Evolutionary conservation across 176 grass and related monocot species (phyloP).

Genomic region (Musa schizocarpa): DNA sequence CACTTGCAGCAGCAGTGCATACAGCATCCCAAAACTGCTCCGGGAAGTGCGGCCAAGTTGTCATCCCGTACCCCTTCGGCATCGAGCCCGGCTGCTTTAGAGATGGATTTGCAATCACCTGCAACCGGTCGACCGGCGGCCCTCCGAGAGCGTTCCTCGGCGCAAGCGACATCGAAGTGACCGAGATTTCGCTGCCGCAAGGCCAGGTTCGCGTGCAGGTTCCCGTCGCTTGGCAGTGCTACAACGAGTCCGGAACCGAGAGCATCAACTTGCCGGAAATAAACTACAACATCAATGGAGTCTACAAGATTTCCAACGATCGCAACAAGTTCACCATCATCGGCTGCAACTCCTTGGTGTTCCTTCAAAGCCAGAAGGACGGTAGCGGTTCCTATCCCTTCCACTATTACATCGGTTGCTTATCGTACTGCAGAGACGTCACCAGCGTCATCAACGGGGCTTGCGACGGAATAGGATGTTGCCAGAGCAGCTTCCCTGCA

Average conservation of each 20-base stretch:
- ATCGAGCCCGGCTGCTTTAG: slow-evolving; percentile 3
- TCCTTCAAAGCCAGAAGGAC: background rate
- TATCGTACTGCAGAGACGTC: background rate
- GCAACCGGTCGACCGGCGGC: background rate
- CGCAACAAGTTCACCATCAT: slow-evolving; percentile 25
- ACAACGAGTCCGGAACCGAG: background rate
- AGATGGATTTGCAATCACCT: slow-evolving; percentile 1
- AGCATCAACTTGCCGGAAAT: background rate
- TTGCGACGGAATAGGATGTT: slow-evolving; percentile 26
- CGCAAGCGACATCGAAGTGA: background rate
- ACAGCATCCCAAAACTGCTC: background rate
- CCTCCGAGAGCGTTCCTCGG: background rate
- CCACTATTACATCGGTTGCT: background rate
- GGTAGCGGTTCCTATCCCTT: background rate
- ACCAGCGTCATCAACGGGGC: slow-evolving; percentile 6
- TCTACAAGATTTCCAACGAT: slow-evolving; percentile 13
- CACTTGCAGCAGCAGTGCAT: background rate
- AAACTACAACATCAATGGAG: background rate
- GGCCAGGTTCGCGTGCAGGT: slow-evolving; percentile 10
- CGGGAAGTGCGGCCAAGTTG: background rate
- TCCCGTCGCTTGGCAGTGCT: slow-evolving; percentile 15
- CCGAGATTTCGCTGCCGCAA: slow-evolving; percentile 2
- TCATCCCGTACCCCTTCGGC: slow-evolving; percentile 10
- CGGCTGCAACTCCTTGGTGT: slow-evolving; percentile 17
- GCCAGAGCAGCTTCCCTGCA: slow-evolving; percentile 18